Evolutionary conservation across 1,139 yeast genomes (phyloP), one percentile per base, ranked within the genome.

Genomic region (Schizosaccharomyces versatilis): DNA sequence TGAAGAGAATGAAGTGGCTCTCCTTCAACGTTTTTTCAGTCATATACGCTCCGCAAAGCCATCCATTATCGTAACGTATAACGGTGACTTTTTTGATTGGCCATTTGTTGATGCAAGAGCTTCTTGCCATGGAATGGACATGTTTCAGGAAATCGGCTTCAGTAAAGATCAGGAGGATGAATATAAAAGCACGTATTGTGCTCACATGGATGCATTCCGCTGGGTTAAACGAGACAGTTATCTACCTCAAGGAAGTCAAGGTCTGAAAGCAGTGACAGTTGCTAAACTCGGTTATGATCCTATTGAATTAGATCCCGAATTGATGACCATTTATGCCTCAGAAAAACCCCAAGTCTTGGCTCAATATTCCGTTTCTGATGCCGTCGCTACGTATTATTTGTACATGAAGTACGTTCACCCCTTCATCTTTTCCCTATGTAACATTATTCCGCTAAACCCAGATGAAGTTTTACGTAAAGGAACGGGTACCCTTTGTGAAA

Each of bases 151-250:
- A 66, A 90, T 90, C 62, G 99, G 99, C 1, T 93, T 90, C 66
- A 84, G 86, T 7, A 79, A 79, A 56, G 97, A 93, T 66, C 71
- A 74, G 52, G 97, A 88, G 62, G 95, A 84, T 42, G 96, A 88
- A 66, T 93, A 88, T 67, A 88, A 88, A 66, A 85, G 96, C 9
- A 76, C 85, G 7, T 81, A 86, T 62, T 90, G 98, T 71, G 84
- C 79, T 1, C 99, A 93, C 66, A 86, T 93, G 96, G 99, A 93
- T 69, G 90, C 97, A 68, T 93, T 72, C 67, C 71, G 97, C 61
- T 93, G 99, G 99, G 99, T 93, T n/a, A 86, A 93, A 65, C 79
- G 99, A 70, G 99, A 93, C 66, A 84, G 95, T 2, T 93, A 93
- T 66, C 72, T 93, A 55, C 99, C 99, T 0, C 99, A 93, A 66